Percentiles rank a stretch among this genome's conserved stretches.
These are phyloP conservation scores for Bipolaris victoriae DNA, from an alignment of 2,329 filamentous ascomycete species.

Conservation along the genomic window DNA sequence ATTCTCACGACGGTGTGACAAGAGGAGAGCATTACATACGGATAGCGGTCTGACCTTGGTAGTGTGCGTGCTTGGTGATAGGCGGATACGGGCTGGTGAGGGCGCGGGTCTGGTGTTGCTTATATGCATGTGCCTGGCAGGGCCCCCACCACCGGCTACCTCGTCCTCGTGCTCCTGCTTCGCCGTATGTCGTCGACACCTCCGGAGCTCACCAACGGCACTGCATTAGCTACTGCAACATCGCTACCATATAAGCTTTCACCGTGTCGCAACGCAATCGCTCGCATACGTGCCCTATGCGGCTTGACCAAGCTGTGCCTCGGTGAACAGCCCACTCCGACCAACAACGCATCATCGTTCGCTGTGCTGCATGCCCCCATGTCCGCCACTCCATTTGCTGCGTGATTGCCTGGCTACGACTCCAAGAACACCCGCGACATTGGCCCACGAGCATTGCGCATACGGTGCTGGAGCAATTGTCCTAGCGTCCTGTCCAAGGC, in stretches of 20 bases:
- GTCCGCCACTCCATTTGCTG: constrained; percentile 6
- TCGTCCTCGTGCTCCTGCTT: neutral
- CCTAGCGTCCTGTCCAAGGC: constrained; percentile 5
- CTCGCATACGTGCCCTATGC: constrained; percentile 13
- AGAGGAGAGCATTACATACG: constrained; percentile 8
- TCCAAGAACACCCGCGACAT: constrained; percentile 1
- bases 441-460: neutral
- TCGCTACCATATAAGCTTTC: constrained; percentile 7
- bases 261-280: constrained; percentile 12
- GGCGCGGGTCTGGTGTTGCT: constrained; percentile 18
- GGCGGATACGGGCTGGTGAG: constrained; percentile 12
- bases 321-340: constrained; percentile 13
- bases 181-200: constrained; percentile 1
- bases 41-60: constrained; percentile 21
- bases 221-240: constrained; percentile 3
- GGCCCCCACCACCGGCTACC: constrained; percentile 2
- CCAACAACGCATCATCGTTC: constrained; percentile 14
- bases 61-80: constrained; percentile 21
- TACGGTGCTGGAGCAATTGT: neutral
- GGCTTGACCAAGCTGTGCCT: constrained; percentile 7
- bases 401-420: constrained; percentile 4
- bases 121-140: constrained; percentile 27
- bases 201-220: constrained; percentile 10
- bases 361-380: constrained; percentile 11
- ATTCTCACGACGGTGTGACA: constrained; percentile 36